phyloP scores from a whole-genome alignment of 2,329 filamentous ascomycete species.

The Fusarium cyanostomum region DNA sequence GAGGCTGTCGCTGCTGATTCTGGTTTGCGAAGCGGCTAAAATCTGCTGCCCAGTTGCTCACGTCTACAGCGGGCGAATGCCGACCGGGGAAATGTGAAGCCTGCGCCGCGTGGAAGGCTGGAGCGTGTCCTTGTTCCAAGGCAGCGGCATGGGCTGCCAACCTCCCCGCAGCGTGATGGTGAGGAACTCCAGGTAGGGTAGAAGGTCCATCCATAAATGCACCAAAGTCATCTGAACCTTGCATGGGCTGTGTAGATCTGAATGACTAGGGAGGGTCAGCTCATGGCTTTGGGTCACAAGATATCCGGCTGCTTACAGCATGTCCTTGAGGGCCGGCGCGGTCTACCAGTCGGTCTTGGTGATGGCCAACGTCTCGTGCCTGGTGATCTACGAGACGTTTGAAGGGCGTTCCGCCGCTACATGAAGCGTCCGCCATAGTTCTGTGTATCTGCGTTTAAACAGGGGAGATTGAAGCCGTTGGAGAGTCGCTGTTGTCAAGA shows the following conservation, averaged over 20 bases:
- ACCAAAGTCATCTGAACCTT: constrained; percentile 47
- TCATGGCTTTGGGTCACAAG: not conserved
- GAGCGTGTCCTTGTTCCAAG: constrained; percentile 42
- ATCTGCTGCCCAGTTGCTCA: constrained; percentile 51
- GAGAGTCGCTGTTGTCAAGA: constrained; percentile 7
- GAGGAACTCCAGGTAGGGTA: constrained; percentile 42
- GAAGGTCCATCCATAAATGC: constrained; percentile 48
- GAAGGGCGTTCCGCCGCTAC: constrained; percentile 55
- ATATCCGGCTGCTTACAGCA: constrained; percentile 41
- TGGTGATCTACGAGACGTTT: constrained; percentile 56
- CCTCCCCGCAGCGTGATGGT: constrained; percentile 48
- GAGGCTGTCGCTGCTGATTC: constrained; percentile 39
- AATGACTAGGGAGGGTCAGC: constrained; percentile 44
- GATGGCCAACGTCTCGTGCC: constrained; percentile 52
- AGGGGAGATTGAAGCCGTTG: not conserved
- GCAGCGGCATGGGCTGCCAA: constrained; percentile 49
- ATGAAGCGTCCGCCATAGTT: constrained; percentile 54
- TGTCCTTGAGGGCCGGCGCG: constrained; percentile 42
- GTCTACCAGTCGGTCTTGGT: constrained; percentile 52
- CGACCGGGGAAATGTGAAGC: constrained; percentile 38
- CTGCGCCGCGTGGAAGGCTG: constrained; percentile 34
- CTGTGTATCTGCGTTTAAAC: not conserved
- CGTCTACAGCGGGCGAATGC: constrained; percentile 36
- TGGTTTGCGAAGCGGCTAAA: constrained; percentile 47
- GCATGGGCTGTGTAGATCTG: constrained; percentile 45